Evolutionary conservation across 306 rosid genomes (phyloP), one percentile per base, ranked within the genome.

Genomic region (Boehmeria nivea): DNA sequence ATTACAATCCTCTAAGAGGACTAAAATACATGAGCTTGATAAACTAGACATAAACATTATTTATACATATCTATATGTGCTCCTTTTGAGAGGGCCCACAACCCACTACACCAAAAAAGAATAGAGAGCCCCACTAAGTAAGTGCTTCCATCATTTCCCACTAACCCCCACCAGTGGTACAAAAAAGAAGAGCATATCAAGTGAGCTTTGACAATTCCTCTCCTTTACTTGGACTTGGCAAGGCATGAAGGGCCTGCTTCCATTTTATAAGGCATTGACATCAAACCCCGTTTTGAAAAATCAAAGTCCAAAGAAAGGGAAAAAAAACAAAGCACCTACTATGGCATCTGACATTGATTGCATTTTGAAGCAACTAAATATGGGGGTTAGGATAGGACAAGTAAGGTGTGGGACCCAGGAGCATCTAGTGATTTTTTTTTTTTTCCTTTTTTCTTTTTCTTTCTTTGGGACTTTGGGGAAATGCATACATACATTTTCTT

Each of bases 341-440:
- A 67, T 83, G 97, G 86, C 89, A 89, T 86, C 89, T 73, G 86
- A 89, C 97, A 83, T 73, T 71, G 93, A 89, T 68, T 72, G 85
- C 95, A 85, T 69, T 76, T 81, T 76, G 84, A 88, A 67, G 73
- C 70, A 68, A 70, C 86, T 49, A 65, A 59, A 70, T 48, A 65
- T 75, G 78, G 68, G 68, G 75, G 68, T 66, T 70, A 67, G 78
- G 70, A 78, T 45, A 57, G 55, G 89, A 83, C 60, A 69, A 54
- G 69, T 47, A 64, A 63, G 53, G 31, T 11, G 51, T 58, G 76
- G 88, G 82, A 40, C 85, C 90, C 62, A 59, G 57, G 36, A 70
- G 55, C 60, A 64, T 48, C 64, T 64, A 63, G 72, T 51, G 70
- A 55, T 64, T 38, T 43, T 15, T 23, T 40, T 21, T 7, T 46